A percentile compares a stretch with the other conserved stretches of the same genome.
phyloP scores from a whole-genome alignment of 192 early-diverging fungal genomes.

The Obelidium mucronatum region DNA sequence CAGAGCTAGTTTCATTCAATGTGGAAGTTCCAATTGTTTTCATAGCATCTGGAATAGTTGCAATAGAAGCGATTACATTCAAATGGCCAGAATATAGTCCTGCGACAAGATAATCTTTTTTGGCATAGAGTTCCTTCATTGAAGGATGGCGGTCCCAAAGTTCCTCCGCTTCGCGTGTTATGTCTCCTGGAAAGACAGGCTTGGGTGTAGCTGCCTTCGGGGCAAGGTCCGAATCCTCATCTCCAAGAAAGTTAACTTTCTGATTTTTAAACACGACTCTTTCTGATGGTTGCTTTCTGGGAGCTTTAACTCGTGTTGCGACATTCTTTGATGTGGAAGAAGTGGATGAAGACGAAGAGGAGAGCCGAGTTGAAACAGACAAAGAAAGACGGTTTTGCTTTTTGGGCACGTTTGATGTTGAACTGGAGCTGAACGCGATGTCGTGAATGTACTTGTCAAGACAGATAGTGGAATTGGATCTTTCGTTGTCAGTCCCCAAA shows the following conservation, averaged over 20 bases:
- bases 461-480: not conserved
- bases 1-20: too few relatives aligned
- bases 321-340: not conserved
- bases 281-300: slow-evolving; percentile 14
- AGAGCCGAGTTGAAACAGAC: not conserved
- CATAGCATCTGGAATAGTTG: too few relatives aligned
- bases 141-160: slow-evolving; percentile 28
- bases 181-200: slow-evolving; percentile 19
- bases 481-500: not conserved
- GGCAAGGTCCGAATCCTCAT: not conserved
- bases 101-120: slow-evolving; percentile 56
- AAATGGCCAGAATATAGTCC: slow-evolving; percentile 61
- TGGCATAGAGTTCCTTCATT: slow-evolving; percentile 47
- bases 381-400: not conserved
- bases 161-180: slow-evolving; percentile 36
- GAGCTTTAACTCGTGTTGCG: not conserved
- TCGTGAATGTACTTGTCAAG: slow-evolving; percentile 15
- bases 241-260: not conserved
- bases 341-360: not conserved
- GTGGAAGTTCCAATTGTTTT: too few relatives aligned
- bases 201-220: not conserved
- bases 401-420: not conserved
- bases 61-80: slow-evolving; percentile 18
- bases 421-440: not conserved
- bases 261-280: not conserved